Conservation (phyloP, 192 early-diverging fungal species). For the Entomortierella parvispora region DNA sequence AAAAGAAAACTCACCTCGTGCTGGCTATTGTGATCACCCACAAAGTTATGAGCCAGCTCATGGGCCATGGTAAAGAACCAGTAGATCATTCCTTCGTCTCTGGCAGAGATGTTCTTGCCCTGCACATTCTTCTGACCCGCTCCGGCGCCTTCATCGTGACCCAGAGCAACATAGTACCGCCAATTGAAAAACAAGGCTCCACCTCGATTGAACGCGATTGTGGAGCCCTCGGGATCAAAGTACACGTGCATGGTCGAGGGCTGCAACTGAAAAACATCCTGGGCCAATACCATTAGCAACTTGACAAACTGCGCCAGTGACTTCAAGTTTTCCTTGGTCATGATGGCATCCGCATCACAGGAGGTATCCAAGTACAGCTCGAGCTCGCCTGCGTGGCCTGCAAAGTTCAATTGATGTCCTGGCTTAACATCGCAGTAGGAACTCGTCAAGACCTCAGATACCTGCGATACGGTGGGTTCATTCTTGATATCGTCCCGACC, state of each 20-base stretch:
- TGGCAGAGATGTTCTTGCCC: conserved; percentile 31
- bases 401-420: conserved; percentile 58
- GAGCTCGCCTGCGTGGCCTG: conserved; percentile 41
- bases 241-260: conserved; percentile 75
- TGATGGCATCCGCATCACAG: conserved; percentile 50
- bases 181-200: conserved; percentile 86
- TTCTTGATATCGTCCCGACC: conserved; percentile 32
- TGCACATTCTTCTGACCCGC: conserved; percentile 13
- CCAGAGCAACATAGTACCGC: conserved; percentile 77
- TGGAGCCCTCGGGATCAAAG: conserved; percentile 72
- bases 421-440: conserved; percentile 65
- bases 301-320: conserved; percentile 53
- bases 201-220: conserved; percentile 85
- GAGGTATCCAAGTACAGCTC: conserved; percentile 51
- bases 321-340: conserved; percentile 47
- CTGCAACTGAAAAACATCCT: conserved; percentile 73
- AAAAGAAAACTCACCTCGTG: conserved; percentile 66
- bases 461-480: conserved; percentile 18
- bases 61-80: conserved; percentile 90
- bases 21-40: conserved; percentile 69
- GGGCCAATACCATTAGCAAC: conserved; percentile 52
- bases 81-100: conserved; percentile 66
- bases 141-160: conserved; percentile 52
- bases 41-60: conserved; percentile 86
- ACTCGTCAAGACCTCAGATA: conserved; percentile 38